Base-by-base conservation (phyloP, 257 asterid species). In the Nicotiana otophora region DNA sequence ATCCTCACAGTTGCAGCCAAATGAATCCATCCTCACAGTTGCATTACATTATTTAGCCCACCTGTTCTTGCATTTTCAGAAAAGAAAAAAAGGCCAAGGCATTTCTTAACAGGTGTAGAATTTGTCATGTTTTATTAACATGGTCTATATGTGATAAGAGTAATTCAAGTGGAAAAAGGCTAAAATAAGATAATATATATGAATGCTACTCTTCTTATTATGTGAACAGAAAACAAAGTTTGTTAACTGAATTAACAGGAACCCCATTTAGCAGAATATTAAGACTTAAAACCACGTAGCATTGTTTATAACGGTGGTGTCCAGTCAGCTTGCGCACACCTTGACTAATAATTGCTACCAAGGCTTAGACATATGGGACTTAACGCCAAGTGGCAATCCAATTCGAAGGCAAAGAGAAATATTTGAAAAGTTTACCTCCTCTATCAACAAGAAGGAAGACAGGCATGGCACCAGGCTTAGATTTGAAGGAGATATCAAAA, bases 381-480 rank as follows among this genome's bases (percentile, higher is more conserved):
- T 39, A 39, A 39, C 48, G 16, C 57, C 19, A 51, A 51, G 55
- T 8, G 15, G 15, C 62, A 31, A 5, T 30, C 23, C 15, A 28
- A 66, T 36, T 42, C 34, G 2, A 55, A 39, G 31, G 39, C 34
- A 31, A 36, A 30, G 17, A 5, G 10, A 57, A 60, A 60, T 19
- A 60, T 3, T 8, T 60, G 65, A 23, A 60, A 20, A 70, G 26
- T 20, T 39, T 89, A 96, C 99, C 98, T 84, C 99, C 98, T 69
- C 99, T 89, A 85, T 96, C 98, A 79, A 83, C 93, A 28, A 96
- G 97, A 88, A 96, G 91, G 84, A 96, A 92, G 82, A 91, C 81
- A 7, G 98, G 99, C 88, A 87, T 89, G 86, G 97, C 97, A 1
- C 98, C 99, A 80, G 97, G 96, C 87, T 69, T 92, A 77, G 87